Evolutionary conservation across 768 basidiomycete species (phyloP).

Genomic region (Coprinopsis sp.): DNA sequence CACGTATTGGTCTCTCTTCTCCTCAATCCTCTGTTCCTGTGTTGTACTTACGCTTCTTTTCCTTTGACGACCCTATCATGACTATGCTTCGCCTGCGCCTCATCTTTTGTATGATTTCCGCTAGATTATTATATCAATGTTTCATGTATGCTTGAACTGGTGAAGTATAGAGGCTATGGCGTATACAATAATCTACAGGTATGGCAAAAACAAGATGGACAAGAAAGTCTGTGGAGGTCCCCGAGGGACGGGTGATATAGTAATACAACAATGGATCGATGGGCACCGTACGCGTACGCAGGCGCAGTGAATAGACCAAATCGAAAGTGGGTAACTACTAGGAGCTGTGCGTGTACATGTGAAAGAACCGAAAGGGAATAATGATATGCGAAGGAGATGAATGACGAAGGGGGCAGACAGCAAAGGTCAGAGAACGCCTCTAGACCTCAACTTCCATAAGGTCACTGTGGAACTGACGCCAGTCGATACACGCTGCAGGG

Average conservation of each 20-base stretch:
- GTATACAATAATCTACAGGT: background rate
- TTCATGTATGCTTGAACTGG: background rate
- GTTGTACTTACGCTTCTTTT: background rate
- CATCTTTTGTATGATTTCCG: no score
- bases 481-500: slow-evolving; percentile 42
- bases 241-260: background rate
- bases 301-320: no score
- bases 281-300: no score
- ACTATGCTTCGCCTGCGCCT: no score
- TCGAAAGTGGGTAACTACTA: no score
- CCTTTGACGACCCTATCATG: background rate
- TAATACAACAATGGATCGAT: no score
- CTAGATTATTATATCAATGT: no score
- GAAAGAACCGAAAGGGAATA: background rate
- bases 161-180: background rate
- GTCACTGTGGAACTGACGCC: slow-evolving; percentile 54
- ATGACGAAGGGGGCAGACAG: background rate
- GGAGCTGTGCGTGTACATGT: background rate
- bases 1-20: background rate
- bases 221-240: no score
- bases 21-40: background rate
- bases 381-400: background rate
- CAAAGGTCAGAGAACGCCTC: background rate
- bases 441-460: slow-evolving; percentile 27
- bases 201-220: no score